Percentiles rank a stretch among this genome's conserved stretches.
phyloP scores from a whole-genome alignment of 140 eudicot genomes.

The Ambrosia hybrid region DNA sequence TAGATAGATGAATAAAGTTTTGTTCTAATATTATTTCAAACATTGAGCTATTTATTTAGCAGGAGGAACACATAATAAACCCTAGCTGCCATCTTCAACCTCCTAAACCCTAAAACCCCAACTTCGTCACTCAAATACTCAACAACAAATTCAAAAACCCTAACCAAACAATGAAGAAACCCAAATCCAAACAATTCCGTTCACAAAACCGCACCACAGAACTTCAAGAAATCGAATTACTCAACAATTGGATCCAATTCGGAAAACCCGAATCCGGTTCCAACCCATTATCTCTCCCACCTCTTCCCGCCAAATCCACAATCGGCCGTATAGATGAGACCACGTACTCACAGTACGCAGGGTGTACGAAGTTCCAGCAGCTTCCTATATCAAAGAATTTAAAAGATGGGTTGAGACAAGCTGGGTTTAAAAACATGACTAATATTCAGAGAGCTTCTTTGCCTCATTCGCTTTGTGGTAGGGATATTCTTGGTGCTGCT shows the following conservation, averaged over 20 bases:
- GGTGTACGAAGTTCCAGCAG: constrained; percentile 60
- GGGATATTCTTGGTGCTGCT: constrained; percentile 95
- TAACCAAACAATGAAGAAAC: constrained; percentile 40
- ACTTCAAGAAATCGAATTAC: constrained; percentile 57
- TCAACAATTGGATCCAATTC: constrained; percentile 66
- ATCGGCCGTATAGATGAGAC: constrained; percentile 61
- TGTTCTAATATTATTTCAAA: too few species aligned
- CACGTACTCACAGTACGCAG: constrained; percentile 67
- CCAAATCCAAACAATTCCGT: constrained; percentile 55
- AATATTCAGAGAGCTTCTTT: constrained; percentile 86
- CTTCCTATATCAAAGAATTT: constrained; percentile 80
- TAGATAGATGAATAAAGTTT: too few species aligned
- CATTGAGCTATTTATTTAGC: not conserved
- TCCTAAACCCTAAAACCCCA: too few species aligned
- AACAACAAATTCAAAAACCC: constrained; percentile 12
- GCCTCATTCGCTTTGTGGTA: constrained; percentile 84
- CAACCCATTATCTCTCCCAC: constrained; percentile 72
- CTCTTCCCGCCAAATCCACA: constrained; percentile 53
- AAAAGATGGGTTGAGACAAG: constrained; percentile 61
- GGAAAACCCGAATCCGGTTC: constrained; percentile 81
- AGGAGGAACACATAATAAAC: constrained; percentile 6
- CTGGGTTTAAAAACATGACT: constrained; percentile 61
- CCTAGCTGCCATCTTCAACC: constrained; percentile 15
- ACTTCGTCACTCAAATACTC: too few species aligned
- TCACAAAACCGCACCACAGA: constrained; percentile 52